Conservation (phyloP, 306 rosid genomes). For the Arachis stenosperma region DNA sequence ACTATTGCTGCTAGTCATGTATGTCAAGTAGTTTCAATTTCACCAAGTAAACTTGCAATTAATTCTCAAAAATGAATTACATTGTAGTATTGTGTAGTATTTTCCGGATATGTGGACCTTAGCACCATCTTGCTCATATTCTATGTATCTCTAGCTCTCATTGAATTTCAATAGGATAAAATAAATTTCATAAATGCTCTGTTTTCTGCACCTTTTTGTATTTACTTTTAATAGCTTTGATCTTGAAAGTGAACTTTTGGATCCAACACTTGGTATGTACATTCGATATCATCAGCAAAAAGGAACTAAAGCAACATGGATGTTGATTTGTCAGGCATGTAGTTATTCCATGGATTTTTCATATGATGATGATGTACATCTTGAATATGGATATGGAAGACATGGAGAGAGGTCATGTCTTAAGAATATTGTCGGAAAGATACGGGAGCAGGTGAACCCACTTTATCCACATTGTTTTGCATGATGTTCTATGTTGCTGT, state of each 20-base stretch:
- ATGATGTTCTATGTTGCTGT: slow-evolving; percentile 8
- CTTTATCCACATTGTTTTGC: slow-evolving; percentile 2
- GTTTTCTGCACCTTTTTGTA: slow-evolving; percentile 34
- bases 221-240: slow-evolving; percentile 17
- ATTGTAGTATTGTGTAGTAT: neutral
- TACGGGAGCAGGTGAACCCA: slow-evolving; percentile 73
- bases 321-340: slow-evolving; percentile 47
- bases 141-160: slow-evolving; percentile 1
- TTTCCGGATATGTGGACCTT: neutral
- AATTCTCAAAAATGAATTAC: slow-evolving; percentile 30
- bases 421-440: slow-evolving; percentile 62
- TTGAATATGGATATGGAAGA: slow-evolving; percentile 37
- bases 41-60: slow-evolving; percentile 12
- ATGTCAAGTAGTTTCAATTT: slow-evolving; percentile 42
- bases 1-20: slow-evolving; percentile 62
- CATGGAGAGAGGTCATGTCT: slow-evolving; percentile 56
- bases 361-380: slow-evolving; percentile 44
- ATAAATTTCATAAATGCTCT: slow-evolving; percentile 26
- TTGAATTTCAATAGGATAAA: slow-evolving; percentile 25
- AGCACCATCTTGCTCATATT: slow-evolving; percentile 13
- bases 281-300: slow-evolving; percentile 3
- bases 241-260: slow-evolving; percentile 20
- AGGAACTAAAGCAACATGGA: slow-evolving; percentile 25
- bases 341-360: slow-evolving; percentile 37
- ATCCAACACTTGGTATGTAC: slow-evolving; percentile 5